These are phyloP conservation scores for Nemania sp. DNA, from an alignment of 2,329 filamentous ascomycete genomes.

Conservation along the genomic window DNA sequence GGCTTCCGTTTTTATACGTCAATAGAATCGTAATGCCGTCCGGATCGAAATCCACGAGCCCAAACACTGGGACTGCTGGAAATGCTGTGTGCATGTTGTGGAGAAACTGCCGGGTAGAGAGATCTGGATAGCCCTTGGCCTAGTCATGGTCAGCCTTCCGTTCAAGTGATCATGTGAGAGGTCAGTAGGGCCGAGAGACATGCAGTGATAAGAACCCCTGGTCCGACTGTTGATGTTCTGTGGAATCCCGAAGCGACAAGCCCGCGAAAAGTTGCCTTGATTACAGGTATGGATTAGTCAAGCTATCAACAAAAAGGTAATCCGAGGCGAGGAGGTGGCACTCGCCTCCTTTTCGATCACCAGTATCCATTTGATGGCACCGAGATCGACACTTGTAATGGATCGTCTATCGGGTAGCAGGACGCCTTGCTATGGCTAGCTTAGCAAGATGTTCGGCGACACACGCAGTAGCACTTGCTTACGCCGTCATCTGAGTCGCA, in stretches of 20 bases:
- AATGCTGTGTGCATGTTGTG: conserved; percentile 53
- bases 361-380: conserved; percentile 64
- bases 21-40: conserved; percentile 75
- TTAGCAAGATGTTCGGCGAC: not conserved
- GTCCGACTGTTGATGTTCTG: conserved; percentile 50
- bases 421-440: conserved; percentile 53
- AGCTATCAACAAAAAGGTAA: not conserved
- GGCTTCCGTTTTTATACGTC: conserved; percentile 75
- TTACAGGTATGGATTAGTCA: not conserved
- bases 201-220: conserved; percentile 73
- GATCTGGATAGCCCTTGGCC: conserved; percentile 83
- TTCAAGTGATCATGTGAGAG: not conserved
- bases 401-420: conserved; percentile 61
- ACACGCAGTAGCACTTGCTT: conserved; percentile 12
- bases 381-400: conserved; percentile 56
- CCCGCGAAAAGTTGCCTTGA: conserved; percentile 74
- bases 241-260: conserved; percentile 63
- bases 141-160: conserved; percentile 40
- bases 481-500: conserved; percentile 41
- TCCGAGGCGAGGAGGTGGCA: not conserved
- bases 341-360: conserved; percentile 79
- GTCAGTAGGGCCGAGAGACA: not conserved
- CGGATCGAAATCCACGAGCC: conserved; percentile 75
- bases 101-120: conserved; percentile 70
- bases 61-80: conserved; percentile 61